phyloP scores from a whole-genome alignment of 805 yeast species.

The Kazachstania taianensis region DNA sequence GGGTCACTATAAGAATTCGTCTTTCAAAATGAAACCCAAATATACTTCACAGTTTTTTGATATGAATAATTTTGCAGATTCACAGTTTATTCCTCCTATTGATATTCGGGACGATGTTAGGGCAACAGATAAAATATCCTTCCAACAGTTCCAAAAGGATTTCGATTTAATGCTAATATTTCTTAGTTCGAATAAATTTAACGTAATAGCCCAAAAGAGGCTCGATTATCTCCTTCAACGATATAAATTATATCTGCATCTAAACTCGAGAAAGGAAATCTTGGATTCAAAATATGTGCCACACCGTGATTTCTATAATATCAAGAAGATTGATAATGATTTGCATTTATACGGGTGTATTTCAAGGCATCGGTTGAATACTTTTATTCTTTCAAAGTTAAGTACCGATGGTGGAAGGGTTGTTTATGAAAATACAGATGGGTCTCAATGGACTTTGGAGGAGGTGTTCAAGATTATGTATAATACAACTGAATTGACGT shows the following conservation, averaged over 20 bases:
- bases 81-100: too few relatives aligned
- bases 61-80: neutral
- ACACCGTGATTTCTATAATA: slow-evolving; percentile 67
- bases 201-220: slow-evolving; percentile 15
- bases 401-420: slow-evolving; percentile 26
- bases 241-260: slow-evolving; percentile 24
- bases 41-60: slow-evolving; percentile 20
- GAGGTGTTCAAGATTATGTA: slow-evolving; percentile 14
- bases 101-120: too few relatives aligned
- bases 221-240: slow-evolving; percentile 22
- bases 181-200: slow-evolving; percentile 5
- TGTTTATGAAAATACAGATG: slow-evolving; percentile 20
- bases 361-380: slow-evolving; percentile 20
- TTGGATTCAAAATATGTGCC: slow-evolving; percentile 27
- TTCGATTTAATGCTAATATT: slow-evolving; percentile 15
- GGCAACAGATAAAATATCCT: slow-evolving; percentile 5
- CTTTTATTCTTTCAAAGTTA: slow-evolving; percentile 26
- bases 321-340: slow-evolving; percentile 70
- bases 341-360: slow-evolving; percentile 16
- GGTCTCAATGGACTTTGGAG: slow-evolving; percentile 16
- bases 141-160: slow-evolving; percentile 24
- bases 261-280: slow-evolving; percentile 26
- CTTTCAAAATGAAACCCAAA: too few relatives aligned
- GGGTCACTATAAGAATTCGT: too few relatives aligned
- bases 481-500: slow-evolving; percentile 8